Percentiles rank a stretch among this genome's conserved stretches.
Evolutionary conservation across 2,329 filamentous ascomycete species (phyloP).

Genomic region (Fusarium keratoplasticum): DNA sequence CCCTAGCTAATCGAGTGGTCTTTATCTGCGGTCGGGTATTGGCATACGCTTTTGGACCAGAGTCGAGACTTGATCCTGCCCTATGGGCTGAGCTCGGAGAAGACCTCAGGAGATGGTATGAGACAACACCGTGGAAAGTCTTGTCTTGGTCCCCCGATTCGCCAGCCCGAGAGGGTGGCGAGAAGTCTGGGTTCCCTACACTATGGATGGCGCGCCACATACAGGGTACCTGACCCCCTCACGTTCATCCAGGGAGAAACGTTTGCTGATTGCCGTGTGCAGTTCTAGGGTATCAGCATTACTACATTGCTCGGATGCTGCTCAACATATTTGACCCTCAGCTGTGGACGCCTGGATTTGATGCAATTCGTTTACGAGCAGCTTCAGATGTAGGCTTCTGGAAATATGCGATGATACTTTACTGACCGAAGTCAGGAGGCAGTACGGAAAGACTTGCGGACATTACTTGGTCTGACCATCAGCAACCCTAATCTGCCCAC

Average conservation of each 20-base stretch:
- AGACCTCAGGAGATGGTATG: conserved; percentile 40
- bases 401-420: too few species aligned
- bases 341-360: conserved; percentile 38
- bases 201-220: conserved; percentile 31
- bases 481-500: conserved; percentile 42
- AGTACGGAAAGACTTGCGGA: conserved; percentile 38
- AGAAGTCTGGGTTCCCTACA: conserved; percentile 20
- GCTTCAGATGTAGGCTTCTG: conserved; percentile 33
- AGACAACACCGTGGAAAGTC: conserved; percentile 32
- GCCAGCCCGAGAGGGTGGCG: neutral
- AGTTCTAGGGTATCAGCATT: conserved; percentile 55
- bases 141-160: conserved; percentile 23
- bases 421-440: conserved; percentile 24
- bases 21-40: conserved; percentile 47
- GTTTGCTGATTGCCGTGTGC: neutral
- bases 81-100: conserved; percentile 36
- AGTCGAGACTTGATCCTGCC: conserved; percentile 38
- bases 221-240: conserved; percentile 14
- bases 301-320: conserved; percentile 54
- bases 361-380: conserved; percentile 34
- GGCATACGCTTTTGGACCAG: conserved; percentile 48
- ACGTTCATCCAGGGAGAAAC: neutral
- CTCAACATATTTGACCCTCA: conserved; percentile 53
- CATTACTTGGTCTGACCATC: conserved; percentile 41
- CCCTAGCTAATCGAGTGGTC: conserved; percentile 44